Evolutionary conservation across 306 rosid genomes (phyloP).

Genomic region (Prunus persica): DNA sequence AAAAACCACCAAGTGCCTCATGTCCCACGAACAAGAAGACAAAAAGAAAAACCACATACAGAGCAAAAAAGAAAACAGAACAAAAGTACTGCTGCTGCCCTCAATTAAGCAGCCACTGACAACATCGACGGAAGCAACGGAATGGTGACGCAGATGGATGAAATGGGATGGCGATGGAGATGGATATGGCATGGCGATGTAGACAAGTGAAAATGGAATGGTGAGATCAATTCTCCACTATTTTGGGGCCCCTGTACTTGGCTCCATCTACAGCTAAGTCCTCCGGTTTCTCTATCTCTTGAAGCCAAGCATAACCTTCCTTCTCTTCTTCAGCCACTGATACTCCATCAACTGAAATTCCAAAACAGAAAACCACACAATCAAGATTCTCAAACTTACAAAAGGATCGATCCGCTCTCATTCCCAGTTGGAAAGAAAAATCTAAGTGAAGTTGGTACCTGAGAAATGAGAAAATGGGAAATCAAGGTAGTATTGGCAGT

Average conservation of each 20-base stretch:
- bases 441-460: conserved; percentile 40
- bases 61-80: conserved; percentile 2
- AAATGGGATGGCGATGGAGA: conserved; percentile 1
- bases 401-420: background rate
- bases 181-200: background rate
- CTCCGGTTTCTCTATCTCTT: conserved; percentile 70
- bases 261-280: conserved; percentile 62
- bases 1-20: conserved; percentile 28
- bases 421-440: background rate
- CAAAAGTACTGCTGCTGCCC: conserved; percentile 16
- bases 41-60: conserved; percentile 1
- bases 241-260: conserved; percentile 64
- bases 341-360: conserved; percentile 53
- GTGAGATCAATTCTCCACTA: conserved; percentile 42
- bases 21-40: conserved; percentile 26
- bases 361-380: background rate
- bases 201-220: background rate
- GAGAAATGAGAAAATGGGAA: conserved; percentile 52
- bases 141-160: background rate
- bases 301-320: conserved; percentile 67
- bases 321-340: conserved; percentile 57
- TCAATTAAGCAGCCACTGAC: conserved; percentile 16
- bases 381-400: background rate
- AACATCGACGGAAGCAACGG: background rate
- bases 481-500: conserved; percentile 72